phyloP scores from a whole-genome alignment of 164 flowering plant genomes.

The Tetracentron sinense region DNA sequence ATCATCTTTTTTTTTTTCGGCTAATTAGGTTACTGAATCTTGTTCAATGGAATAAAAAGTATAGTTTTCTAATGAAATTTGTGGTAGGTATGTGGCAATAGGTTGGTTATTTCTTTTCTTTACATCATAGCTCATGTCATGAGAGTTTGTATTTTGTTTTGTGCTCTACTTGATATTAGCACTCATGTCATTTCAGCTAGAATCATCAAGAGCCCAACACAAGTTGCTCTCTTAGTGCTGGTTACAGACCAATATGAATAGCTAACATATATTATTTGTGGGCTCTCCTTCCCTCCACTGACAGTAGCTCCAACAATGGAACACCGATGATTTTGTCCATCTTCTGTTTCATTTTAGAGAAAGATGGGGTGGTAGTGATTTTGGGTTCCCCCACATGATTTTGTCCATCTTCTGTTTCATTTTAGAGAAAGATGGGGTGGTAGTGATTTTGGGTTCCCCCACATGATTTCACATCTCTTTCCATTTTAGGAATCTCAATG shows the following conservation, averaged over 20 bases:
- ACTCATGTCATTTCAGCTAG: no score
- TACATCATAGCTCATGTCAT: conserved; percentile 7
- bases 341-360: no score
- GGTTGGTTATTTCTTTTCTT: no score
- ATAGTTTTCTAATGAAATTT: no score
- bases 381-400: no score
- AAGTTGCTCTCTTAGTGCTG: conserved; percentile 21
- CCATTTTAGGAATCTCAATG: conserved; percentile 19
- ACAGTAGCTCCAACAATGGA: conserved; percentile 22
- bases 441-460: conserved; percentile 11
- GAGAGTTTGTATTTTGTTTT: not conserved
- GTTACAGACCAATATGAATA: conserved; percentile 7
- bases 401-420: conserved; percentile 7
- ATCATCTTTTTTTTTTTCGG: no score
- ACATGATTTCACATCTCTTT: conserved; percentile 21
- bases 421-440: not conserved
- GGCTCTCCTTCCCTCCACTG: conserved; percentile 25
- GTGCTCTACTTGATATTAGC: conserved; percentile 5
- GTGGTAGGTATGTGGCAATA: not conserved
- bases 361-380: no score
- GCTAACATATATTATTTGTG: conserved; percentile 13
- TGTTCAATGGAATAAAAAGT: no score
- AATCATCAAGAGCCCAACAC: conserved; percentile 15
- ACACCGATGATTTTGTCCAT: conserved; percentile 16
- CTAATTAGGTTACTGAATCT: no score